Evolutionary conservation across 352 stramenopile species (phyloP).

Genomic region (Aphanomyces cochlioides): DNA sequence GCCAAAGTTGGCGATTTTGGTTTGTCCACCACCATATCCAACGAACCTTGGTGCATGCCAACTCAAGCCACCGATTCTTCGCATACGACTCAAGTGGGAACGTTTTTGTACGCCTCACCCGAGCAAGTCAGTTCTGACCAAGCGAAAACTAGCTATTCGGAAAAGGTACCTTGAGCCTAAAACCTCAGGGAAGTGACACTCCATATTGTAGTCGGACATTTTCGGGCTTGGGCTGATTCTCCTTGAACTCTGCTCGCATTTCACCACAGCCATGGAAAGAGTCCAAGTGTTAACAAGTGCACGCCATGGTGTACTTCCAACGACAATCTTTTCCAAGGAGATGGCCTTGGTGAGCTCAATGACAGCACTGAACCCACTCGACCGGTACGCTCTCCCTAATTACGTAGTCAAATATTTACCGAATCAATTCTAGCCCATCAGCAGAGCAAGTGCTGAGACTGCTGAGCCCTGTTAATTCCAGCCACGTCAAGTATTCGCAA

Average conservation of each 20-base stretch:
- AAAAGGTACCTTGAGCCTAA: slow-evolving; percentile 41
- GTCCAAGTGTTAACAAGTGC: slow-evolving; percentile 77
- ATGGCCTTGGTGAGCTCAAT: slow-evolving; percentile 73
- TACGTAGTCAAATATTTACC: not conserved
- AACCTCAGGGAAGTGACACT: slow-evolving; percentile 39
- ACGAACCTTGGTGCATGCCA: slow-evolving; percentile 18
- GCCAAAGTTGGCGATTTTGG: slow-evolving; percentile 72
- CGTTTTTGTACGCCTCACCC: slow-evolving; percentile 83
- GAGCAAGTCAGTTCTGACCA: slow-evolving; percentile 66
- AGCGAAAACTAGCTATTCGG: slow-evolving; percentile 40
- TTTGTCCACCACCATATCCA: slow-evolving; percentile 40
- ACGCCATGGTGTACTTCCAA: slow-evolving; percentile 71
- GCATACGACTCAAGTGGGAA: slow-evolving; percentile 76
- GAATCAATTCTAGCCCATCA: not conserved
- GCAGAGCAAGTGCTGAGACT: slow-evolving; percentile 16
- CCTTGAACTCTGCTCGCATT: slow-evolving; percentile 77
- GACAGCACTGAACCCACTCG: slow-evolving; percentile 64
- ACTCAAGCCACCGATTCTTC: slow-evolving; percentile 42
- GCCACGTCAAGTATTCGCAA: too few species aligned
- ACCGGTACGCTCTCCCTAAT: slow-evolving; percentile 34
- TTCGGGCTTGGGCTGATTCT: slow-evolving; percentile 80
- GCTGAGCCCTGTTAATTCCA: not conserved
- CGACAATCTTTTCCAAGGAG: slow-evolving; percentile 63
- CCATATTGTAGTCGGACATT: slow-evolving; percentile 82
- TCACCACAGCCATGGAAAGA: slow-evolving; percentile 82